A percentile compares a stretch with the other conserved stretches of the same genome.
phyloP scores from a whole-genome alignment of 345 rosid species.

The Citrus unshiu region DNA sequence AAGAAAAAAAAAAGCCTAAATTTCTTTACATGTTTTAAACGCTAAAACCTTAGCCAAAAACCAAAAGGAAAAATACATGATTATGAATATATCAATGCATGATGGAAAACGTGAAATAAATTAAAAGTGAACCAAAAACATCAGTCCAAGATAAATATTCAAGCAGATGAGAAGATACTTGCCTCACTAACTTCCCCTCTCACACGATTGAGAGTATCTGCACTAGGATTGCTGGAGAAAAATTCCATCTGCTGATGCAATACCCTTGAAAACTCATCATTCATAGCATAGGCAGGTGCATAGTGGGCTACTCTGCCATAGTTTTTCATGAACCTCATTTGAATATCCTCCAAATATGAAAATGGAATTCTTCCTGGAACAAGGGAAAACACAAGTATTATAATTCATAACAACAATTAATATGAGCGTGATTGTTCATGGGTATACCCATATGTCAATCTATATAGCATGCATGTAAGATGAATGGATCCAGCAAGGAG shows the following conservation, averaged over 20 bases:
- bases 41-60: background rate
- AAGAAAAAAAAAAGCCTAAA: background rate
- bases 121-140: constrained; percentile 5
- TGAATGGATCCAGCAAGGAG: constrained; percentile 1
- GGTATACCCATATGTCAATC: background rate
- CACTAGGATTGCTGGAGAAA: constrained; percentile 88
- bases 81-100: background rate
- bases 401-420: background rate
- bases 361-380: constrained; percentile 90
- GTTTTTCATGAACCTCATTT: constrained; percentile 97
- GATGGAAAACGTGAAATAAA: background rate
- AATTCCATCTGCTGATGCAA: constrained; percentile 99
- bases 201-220: constrained; percentile 85
- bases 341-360: constrained; percentile 95
- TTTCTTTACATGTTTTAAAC: background rate
- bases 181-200: constrained; percentile 97
- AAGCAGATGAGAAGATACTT: constrained; percentile 20
- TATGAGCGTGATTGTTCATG: background rate
- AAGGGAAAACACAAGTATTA: constrained; percentile 14
- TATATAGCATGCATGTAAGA: background rate
- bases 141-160: background rate
- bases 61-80: background rate
- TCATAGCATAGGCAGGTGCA: constrained; percentile 97
- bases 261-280: constrained; percentile 97
- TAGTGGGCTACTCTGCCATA: constrained; percentile 74